These are phyloP conservation scores for Ganoderma lucidum DNA, from an alignment of 1,284 basidiomycete genomes.

Conservation along the genomic window DNA sequence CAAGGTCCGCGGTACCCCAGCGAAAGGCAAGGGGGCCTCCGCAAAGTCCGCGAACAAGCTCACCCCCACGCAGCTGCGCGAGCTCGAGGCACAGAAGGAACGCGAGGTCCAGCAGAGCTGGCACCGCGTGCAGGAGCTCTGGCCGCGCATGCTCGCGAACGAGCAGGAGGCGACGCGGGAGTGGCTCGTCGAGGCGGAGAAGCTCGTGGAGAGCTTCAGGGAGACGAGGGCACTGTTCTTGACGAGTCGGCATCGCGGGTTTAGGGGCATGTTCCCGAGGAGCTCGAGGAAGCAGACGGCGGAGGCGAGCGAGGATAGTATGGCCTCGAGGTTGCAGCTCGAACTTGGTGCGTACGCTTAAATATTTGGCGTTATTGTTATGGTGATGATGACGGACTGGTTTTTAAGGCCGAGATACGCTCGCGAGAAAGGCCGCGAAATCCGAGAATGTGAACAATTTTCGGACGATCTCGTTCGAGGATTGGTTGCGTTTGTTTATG, in stretches of 20 bases:
- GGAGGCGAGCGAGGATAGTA: constrained; percentile 75
- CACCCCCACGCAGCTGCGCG: constrained; percentile 60
- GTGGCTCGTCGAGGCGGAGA: constrained; percentile 88
- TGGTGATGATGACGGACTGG: neutral
- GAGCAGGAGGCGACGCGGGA: constrained; percentile 57
- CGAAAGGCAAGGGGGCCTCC: constrained; percentile 39
- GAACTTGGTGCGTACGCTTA: constrained; percentile 64
- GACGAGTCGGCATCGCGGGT: constrained; percentile 61
- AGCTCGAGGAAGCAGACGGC: constrained; percentile 52
- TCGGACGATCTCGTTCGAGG: constrained; percentile 84
- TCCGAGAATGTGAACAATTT: constrained; percentile 65
- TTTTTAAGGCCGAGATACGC: constrained; percentile 40
- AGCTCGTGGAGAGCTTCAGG: constrained; percentile 88
- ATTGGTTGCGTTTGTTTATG: constrained; percentile 88
- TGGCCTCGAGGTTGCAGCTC: constrained; percentile 79
- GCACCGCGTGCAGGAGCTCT: constrained; percentile 54
- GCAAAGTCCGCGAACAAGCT: constrained; percentile 51
- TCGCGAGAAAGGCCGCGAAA: constrained; percentile 43
- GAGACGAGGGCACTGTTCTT: constrained; percentile 87
- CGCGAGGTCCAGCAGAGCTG: constrained; percentile 64
- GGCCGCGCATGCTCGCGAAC: constrained; percentile 49
- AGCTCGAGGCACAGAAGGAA: constrained; percentile 70
- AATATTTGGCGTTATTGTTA: no score
- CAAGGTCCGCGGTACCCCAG: constrained; percentile 29
- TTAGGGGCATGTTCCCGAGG: constrained; percentile 73